phyloP scores from a whole-genome alignment of 306 rosid species.

The Dalbergia cochinchinensis region DNA sequence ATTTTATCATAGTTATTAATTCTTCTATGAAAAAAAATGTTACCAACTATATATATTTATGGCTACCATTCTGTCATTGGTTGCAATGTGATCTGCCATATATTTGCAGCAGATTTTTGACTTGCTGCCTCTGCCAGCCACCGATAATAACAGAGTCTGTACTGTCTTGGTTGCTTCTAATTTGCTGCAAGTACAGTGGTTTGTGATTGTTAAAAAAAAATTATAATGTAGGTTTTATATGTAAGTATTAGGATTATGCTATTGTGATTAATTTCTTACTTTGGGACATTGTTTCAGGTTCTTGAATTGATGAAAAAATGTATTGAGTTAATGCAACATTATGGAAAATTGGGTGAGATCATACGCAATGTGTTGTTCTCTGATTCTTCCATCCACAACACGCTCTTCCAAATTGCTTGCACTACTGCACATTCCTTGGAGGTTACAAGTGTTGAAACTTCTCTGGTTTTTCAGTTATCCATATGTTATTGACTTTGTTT shows the following conservation, averaged over 20 bases:
- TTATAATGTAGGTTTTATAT: conserved; percentile 6
- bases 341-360: conserved; percentile 67
- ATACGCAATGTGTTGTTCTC: conserved; percentile 68
- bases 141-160: not conserved
- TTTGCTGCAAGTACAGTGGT: conserved; percentile 24
- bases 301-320: conserved; percentile 87
- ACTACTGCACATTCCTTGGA: conserved; percentile 77
- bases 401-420: conserved; percentile 78
- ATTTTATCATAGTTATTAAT: no score
- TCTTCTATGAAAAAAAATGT: no score
- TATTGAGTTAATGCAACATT: conserved; percentile 57
- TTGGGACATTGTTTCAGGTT: conserved; percentile 63
- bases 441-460: conserved; percentile 58
- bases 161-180: conserved; percentile 1
- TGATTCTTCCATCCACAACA: conserved; percentile 87
- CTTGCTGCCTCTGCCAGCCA: not conserved
- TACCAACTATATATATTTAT: no score
- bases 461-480: conserved; percentile 39
- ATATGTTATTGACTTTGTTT: conserved; percentile 34
- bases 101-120: not conserved
- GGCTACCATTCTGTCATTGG: not conserved
- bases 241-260: conserved; percentile 13
- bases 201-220: conserved; percentile 8
- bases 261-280: conserved; percentile 38
- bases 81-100: not conserved